Evolutionary conservation across 2,329 filamentous ascomycete genomes (phyloP).

Genomic region (Ilyonectria mors-panacis): DNA sequence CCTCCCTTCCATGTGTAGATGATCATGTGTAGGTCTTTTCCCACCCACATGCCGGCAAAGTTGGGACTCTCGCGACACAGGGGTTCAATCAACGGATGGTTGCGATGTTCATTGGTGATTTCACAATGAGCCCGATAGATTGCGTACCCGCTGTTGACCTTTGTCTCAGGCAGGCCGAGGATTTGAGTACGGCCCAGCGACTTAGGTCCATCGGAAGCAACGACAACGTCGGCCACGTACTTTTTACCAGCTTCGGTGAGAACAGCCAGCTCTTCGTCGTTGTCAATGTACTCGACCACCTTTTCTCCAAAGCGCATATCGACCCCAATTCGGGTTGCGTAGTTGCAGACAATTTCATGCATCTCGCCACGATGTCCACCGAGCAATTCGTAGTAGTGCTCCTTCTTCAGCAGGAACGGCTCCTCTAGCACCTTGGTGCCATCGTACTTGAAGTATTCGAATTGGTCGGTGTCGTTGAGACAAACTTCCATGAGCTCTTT

Average conservation of each 20-base stretch:
- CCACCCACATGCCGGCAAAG: constrained; percentile 19
- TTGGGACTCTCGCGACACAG: constrained; percentile 5
- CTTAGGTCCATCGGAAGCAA: constrained; percentile 24
- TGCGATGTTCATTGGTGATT: constrained; percentile 14
- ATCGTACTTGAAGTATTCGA: constrained; percentile 18
- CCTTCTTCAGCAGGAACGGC: neutral
- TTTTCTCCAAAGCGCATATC: constrained; percentile 14
- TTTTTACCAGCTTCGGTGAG: constrained; percentile 9
- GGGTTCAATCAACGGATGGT: constrained; percentile 9
- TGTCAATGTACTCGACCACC: constrained; percentile 17
- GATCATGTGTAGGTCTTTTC: constrained; percentile 14
- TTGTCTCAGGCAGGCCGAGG: constrained; percentile 8
- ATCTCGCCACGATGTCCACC: constrained; percentile 22
- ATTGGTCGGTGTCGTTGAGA: constrained; percentile 16
- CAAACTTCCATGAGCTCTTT: constrained; percentile 3
- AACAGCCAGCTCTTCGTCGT: constrained; percentile 14
- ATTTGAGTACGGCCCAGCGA: constrained; percentile 19
- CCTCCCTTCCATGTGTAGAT: constrained; percentile 27
- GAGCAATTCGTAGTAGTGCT: constrained; percentile 3
- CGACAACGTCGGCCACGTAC: constrained; percentile 14
- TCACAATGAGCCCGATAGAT: constrained; percentile 20
- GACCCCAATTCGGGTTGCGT: constrained; percentile 10
- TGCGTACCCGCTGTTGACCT: constrained; percentile 25
- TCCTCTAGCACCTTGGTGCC: constrained; percentile 2
- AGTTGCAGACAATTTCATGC: constrained; percentile 27